Evolutionary conservation across 352 stramenopile genomes (phyloP), one percentile per base, ranked within the genome.

Genomic region (Phytophthora pluvialis): DNA sequence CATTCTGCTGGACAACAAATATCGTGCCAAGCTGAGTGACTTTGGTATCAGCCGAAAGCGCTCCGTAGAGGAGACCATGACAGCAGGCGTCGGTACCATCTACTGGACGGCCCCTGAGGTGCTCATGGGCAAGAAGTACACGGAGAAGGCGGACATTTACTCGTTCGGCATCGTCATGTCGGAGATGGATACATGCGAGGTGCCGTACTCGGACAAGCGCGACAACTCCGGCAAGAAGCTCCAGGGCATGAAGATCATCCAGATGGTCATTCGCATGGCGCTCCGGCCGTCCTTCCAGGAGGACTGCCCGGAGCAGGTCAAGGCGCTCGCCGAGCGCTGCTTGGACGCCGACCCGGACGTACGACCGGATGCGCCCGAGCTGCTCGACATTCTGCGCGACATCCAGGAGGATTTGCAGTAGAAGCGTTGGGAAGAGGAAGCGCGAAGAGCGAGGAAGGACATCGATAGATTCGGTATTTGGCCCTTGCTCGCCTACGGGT

Each of bases 141-240:
- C 78, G 13, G 81, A 91, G 56, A 90, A 89, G 51, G 81, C 81
- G 13, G 85, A 94, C 57, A 89, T 94, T 38, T 94, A 86, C 71
- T 92, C 85, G 21, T 94, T 94, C 44, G 86, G 86, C 12, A 89
- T 95, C 47, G 84, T 93, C 38, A 75, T 95, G 70, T 89, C 83
- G n/a, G 83, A 95, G 64, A 78, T 95, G 40, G 87, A 95, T 58
- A 93, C 73, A 39, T 82, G 86, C 52, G 71, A 79, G 6, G 81
- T 94, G 49, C 87, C 87, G 60, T 95, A 91, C 70, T 86, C 81
- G 54, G 84, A 94, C 76, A 78, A 90, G 51, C 78, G 75, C 18
- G 83, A 93, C 68, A 81, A 81, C 13, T 48, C 70, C 2, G 82
- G 82, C 39, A 90, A 88, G 60, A 80, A 89, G 59, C 64, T 94